Evolutionary conservation across 495 filamentous ascomycete species (phyloP).

Genomic region (Neurospora sp.): DNA sequence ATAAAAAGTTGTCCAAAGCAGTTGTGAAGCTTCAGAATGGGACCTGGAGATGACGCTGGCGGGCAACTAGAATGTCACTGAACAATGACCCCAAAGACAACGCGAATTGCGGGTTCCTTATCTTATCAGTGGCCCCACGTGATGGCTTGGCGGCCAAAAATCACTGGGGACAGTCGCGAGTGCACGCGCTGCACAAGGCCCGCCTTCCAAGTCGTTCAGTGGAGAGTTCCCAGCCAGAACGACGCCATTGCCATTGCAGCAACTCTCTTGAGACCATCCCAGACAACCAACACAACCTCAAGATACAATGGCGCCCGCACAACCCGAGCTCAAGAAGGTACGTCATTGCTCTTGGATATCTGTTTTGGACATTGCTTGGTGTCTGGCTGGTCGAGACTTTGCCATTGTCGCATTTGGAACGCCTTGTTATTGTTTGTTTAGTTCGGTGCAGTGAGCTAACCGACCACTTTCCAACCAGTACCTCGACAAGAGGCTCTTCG

Average conservation of each 20-base stretch:
- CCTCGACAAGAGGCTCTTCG: conserved; percentile 97
- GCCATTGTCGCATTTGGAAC: neutral
- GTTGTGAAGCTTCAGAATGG: neutral
- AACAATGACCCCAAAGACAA: neutral
- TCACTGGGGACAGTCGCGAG: conserved; percentile 1
- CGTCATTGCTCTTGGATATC: conserved; percentile 3
- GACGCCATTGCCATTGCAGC: conserved; percentile 1
- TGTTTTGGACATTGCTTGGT: neutral
- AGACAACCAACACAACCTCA: conserved; percentile 2
- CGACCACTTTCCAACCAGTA: conserved; percentile 48
- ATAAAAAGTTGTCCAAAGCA: neutral
- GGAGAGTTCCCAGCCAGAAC: neutral
- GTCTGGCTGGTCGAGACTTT: neutral
- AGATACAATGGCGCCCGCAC: conserved; percentile 89
- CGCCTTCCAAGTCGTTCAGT: conserved; percentile 1
- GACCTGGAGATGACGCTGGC: neutral
- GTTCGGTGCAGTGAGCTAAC: conserved; percentile 2
- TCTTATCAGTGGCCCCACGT: conserved; percentile 8
- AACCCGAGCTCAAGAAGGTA: conserved; percentile 98
- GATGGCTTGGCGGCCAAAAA: conserved; percentile 3
- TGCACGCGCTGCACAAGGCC: neutral
- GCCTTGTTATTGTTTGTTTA: neutral
- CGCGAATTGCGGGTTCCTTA: conserved; percentile 15
- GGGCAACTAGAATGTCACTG: neutral
- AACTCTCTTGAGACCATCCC: neutral